These are phyloP conservation scores for Boletus barrowsii DNA, from an alignment of 768 basidiomycete species.

Conservation along the genomic window DNA sequence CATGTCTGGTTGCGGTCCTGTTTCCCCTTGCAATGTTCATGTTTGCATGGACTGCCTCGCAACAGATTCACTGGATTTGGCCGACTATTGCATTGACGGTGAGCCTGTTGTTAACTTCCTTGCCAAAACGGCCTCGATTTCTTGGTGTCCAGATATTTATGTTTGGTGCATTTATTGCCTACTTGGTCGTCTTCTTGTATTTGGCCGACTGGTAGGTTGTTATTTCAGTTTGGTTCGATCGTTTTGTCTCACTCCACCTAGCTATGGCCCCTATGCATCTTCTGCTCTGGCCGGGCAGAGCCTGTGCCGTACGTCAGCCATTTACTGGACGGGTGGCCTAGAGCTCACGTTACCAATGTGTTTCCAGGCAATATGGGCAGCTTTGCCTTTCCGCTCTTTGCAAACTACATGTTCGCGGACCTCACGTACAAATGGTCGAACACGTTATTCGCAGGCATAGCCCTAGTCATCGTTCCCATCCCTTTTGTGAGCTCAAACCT, in stretches of 20 bases:
- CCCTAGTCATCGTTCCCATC: slow-evolving; percentile 51
- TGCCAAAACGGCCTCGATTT: not conserved
- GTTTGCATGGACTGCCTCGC: too few species aligned
- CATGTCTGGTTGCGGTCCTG: too few species aligned
- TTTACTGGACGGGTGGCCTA: not conserved
- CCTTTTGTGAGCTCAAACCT: slow-evolving; percentile 43
- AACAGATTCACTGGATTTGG: too few species aligned
- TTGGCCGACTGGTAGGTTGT: too few species aligned
- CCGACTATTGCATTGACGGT: too few species aligned
- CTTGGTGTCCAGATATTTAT: slow-evolving; percentile 29
- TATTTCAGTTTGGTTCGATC: not conserved
- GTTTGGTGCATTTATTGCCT: slow-evolving; percentile 32
- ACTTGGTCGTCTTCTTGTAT: too few species aligned
- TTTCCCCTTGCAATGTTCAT: too few species aligned
- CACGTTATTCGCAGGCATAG: slow-evolving; percentile 43
- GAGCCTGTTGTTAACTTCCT: too few species aligned
- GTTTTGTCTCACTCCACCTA: not conserved
- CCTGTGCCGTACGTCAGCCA: slow-evolving; percentile 43
- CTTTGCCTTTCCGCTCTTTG: slow-evolving; percentile 60
- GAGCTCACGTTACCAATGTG: not conserved
- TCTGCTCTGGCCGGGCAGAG: slow-evolving; percentile 66
- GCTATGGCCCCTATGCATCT: slow-evolving; percentile 59
- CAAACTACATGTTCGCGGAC: slow-evolving; percentile 50
- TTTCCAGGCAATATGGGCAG: slow-evolving; percentile 47
- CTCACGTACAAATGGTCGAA: slow-evolving; percentile 50